A percentile compares a stretch with the other conserved stretches of the same genome.
Conservation (phyloP, 495 filamentous ascomycete species). For the Lindgomyces ingoldianus region DNA sequence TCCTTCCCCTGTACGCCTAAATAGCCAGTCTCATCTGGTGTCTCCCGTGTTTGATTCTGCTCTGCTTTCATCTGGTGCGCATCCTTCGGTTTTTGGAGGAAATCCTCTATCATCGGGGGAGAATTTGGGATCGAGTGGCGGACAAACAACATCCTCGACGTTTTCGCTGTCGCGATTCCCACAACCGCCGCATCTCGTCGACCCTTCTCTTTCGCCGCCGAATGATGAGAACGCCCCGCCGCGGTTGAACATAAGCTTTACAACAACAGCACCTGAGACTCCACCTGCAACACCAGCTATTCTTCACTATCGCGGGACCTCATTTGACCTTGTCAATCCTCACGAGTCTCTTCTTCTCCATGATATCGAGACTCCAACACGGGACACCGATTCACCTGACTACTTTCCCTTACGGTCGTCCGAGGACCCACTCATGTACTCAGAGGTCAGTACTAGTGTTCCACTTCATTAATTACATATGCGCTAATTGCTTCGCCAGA, state of each 20-base stretch:
- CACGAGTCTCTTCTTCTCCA: slow-evolving; percentile 37
- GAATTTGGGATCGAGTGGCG: slow-evolving; percentile 6
- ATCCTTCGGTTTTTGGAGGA: slow-evolving; percentile 18
- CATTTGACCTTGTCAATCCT: slow-evolving; percentile 43
- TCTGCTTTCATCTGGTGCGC: neutral
- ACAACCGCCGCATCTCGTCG: slow-evolving; percentile 23
- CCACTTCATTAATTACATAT: neutral
- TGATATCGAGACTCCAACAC: slow-evolving; percentile 37
- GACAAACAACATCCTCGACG: slow-evolving; percentile 28
- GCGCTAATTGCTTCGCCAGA: slow-evolving; percentile 1
- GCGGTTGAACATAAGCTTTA: slow-evolving; percentile 20
- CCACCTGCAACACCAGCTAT: slow-evolving; percentile 36
- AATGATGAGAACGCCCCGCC: slow-evolving; percentile 15
- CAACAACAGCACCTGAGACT: slow-evolving; percentile 29
- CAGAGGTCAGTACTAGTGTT: slow-evolving; percentile 12
- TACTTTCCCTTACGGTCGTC: slow-evolving; percentile 30
- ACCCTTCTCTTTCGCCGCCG: slow-evolving; percentile 21
- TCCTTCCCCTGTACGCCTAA: neutral
- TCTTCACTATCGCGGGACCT: slow-evolving; percentile 40
- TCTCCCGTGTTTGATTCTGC: neutral
- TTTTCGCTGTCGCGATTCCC: slow-evolving; percentile 38
- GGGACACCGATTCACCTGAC: slow-evolving; percentile 35
- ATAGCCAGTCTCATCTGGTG: slow-evolving; percentile 1
- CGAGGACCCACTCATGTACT: slow-evolving; percentile 1
- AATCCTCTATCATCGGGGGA: slow-evolving; percentile 9